Evolutionary conservation across 148 eudicot genomes (phyloP).

Genomic region (Chenopodium berlandieri): DNA sequence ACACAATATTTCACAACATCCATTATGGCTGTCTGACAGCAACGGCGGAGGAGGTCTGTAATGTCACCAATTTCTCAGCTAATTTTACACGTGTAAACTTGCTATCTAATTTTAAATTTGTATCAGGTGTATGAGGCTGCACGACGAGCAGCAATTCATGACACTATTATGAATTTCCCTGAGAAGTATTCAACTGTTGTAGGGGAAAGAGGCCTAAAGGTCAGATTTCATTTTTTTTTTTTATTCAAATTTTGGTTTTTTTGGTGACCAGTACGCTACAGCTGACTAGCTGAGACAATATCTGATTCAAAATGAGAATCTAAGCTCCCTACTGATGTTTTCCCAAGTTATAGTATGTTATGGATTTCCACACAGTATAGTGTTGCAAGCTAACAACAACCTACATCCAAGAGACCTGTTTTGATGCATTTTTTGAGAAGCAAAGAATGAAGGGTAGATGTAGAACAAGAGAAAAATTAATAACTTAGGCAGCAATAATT

Average conservation of each 20-base stretch:
- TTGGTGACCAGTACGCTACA: neutral
- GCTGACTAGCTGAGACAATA: neutral
- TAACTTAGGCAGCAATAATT: neutral
- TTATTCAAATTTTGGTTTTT: neutral
- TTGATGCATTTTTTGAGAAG: neutral
- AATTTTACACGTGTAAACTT: neutral
- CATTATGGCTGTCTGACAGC: conserved; percentile 74
- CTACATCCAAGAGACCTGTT: neutral
- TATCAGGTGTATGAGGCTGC: conserved; percentile 83
- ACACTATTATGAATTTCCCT: conserved; percentile 90
- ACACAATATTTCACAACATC: conserved; percentile 85
- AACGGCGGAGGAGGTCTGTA: conserved; percentile 62
- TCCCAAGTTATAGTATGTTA: neutral
- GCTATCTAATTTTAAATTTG: neutral
- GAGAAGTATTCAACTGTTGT: conserved; percentile 80
- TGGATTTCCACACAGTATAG: neutral
- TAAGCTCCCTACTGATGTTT: neutral
- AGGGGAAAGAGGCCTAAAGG: conserved; percentile 93
- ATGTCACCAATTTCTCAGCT: neutral
- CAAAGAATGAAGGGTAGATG: neutral
- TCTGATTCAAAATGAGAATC: neutral
- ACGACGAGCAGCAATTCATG: conserved; percentile 83
- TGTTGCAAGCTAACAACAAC: neutral
- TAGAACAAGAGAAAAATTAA: neutral
- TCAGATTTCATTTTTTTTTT: conserved; percentile 18